phyloP scores from a whole-genome alignment of 2,329 filamentous ascomycete genomes.

The Fusarium sublunatum region DNA sequence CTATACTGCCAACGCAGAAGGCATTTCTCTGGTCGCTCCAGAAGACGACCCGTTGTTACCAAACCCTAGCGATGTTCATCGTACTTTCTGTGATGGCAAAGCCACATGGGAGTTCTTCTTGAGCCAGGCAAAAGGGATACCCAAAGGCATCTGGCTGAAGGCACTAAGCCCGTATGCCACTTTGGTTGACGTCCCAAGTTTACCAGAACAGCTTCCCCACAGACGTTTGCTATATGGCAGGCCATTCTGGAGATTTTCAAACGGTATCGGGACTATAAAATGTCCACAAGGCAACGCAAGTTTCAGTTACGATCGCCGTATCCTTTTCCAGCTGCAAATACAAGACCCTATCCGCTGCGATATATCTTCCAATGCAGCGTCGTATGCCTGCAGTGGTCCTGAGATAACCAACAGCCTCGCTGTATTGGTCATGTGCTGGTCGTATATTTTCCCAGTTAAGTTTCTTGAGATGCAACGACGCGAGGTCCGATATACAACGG shows the following conservation, averaged over 20 bases:
- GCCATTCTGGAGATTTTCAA: not conserved
- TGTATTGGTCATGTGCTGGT: constrained; percentile 18
- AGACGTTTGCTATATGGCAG: not conserved
- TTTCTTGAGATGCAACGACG: constrained; percentile 19
- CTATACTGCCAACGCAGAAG: no score
- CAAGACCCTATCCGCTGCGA: not conserved
- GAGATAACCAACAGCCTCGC: constrained; percentile 6
- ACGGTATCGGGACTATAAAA: not conserved
- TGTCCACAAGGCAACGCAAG: not conserved
- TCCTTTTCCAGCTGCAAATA: not conserved
- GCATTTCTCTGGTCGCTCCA: no score
- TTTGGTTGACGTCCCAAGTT: constrained; percentile 1
- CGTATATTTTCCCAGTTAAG: constrained; percentile 4
- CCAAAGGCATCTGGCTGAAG: constrained; percentile 1
- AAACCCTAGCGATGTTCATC: constrained; percentile 1
- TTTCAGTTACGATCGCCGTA: not conserved
- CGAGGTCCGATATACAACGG: not conserved
- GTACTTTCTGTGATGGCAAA: constrained; percentile 8
- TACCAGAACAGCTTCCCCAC: constrained; percentile 5
- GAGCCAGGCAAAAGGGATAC: not conserved
- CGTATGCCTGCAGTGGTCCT: not conserved
- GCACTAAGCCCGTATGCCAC: not conserved
- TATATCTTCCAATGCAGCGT: not conserved
- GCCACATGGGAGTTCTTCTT: constrained; percentile 4
- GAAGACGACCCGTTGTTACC: constrained; percentile 6